Evolutionary conservation across 2,329 filamentous ascomycete genomes (phyloP), one percentile per base, ranked within the genome.

Genomic region (Aspergillus neoniger): DNA sequence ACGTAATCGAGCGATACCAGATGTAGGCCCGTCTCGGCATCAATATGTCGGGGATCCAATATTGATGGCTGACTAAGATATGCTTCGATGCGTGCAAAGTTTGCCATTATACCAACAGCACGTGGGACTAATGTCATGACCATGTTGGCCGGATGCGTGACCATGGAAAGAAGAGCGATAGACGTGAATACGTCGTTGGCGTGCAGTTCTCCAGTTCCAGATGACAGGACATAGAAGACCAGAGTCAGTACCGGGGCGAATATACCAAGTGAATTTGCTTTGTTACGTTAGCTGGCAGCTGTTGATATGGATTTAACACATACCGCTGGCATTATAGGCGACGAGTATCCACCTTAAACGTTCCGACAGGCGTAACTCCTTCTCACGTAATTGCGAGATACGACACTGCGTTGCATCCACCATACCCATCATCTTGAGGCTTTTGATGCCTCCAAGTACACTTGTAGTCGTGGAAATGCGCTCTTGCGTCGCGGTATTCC

Each of bases 131-230:
- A 41, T 7, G 55, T 57, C 55, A 57, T 51, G 5, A 57, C 36
- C 55, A 57, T 57, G 7, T 57, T 57, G 6, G 55, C 47, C 4
- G 55, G 55, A 43, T 57, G 55, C 7, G 55, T 57, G 10, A 57
- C 55, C 55, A 57, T 32, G 9, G 36, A 21, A 5, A 57, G 47
- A 5, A 57, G 32, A 19, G 55, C 55, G 17, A 57, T 41, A 17
- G 55, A 51, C 2, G 55, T 57, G 32, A 57, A 57, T 15, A 49
- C 32, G 0, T 25, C 49, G n/a, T 43, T 49, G 15, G 55, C 30
- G 3, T 12, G 36, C 2, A 57, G 21, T 2, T 2, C 36, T 5
- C 23, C 47, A 3, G 25, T 25, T 12, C 12, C 3, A 6, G 23
- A 19, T 21, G 17, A 50, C n/a, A 49, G 28, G 8, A 28, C 53